phyloP scores from a whole-genome alignment of 805 yeast genomes.

The Schwanniomyces sp. region DNA sequence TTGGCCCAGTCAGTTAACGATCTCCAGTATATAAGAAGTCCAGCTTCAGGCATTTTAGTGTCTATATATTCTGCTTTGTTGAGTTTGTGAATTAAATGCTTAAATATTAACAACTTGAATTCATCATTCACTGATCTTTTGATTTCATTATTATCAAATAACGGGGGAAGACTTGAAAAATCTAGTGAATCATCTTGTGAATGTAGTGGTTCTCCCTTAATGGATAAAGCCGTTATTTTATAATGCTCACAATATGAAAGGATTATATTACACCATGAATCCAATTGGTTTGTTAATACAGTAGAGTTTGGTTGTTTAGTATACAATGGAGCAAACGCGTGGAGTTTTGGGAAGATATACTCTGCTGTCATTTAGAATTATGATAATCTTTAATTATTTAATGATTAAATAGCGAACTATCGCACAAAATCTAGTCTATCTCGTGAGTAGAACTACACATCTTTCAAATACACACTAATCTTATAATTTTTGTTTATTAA shows the following conservation, averaged over 20 bases:
- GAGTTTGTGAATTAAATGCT: constrained; percentile 49
- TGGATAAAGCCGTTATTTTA: constrained; percentile 34
- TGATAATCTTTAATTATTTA: neutral
- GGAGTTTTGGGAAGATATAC: constrained; percentile 43
- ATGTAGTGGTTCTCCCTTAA: constrained; percentile 27
- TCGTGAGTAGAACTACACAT: neutral
- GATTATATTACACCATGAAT: constrained; percentile 73
- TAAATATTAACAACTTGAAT: constrained; percentile 55
- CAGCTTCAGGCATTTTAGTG: constrained; percentile 58
- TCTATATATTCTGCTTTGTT: constrained; percentile 59
- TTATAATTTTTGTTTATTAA: constrained; percentile 6
- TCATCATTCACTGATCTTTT: constrained; percentile 55
- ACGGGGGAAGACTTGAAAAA: constrained; percentile 21
- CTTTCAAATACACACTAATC: neutral
- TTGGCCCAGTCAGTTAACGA: constrained; percentile 50
- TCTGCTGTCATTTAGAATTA: constrained; percentile 1
- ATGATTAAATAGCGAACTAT: neutral
- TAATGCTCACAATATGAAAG: constrained; percentile 58
- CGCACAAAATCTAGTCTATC: neutral
- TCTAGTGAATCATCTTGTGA: constrained; percentile 22
- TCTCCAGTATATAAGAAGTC: constrained; percentile 60
- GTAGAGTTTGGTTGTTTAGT: constrained; percentile 85
- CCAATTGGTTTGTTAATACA: constrained; percentile 72
- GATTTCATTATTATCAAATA: constrained; percentile 54
- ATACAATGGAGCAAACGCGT: constrained; percentile 83